A percentile compares a stretch with the other conserved stretches of the same genome.
phyloP scores from a whole-genome alignment of 2,329 filamentous ascomycete genomes.

The Alternaria rosae region DNA sequence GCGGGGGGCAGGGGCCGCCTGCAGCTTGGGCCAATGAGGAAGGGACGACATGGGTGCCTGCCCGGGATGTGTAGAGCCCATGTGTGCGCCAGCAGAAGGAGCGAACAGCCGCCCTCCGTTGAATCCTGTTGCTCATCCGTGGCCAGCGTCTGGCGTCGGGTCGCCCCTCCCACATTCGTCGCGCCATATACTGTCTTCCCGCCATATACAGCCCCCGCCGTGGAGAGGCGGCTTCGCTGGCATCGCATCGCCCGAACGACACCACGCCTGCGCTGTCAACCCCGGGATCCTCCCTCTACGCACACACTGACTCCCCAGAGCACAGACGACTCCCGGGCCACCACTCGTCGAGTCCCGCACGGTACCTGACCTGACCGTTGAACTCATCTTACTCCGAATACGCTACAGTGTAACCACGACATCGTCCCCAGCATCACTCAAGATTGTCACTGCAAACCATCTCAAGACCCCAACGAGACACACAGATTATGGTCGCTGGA shows the following conservation, averaged over 20 bases:
- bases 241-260: slow-evolving; percentile 14
- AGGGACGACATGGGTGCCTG: slow-evolving; percentile 13
- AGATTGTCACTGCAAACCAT: slow-evolving; percentile 10
- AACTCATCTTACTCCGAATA: slow-evolving; percentile 2
- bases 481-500: slow-evolving; percentile 7
- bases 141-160: slow-evolving; percentile 37
- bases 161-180: slow-evolving; percentile 37
- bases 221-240: slow-evolving; percentile 26
- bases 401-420: slow-evolving; percentile 25
- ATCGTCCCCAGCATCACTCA: slow-evolving; percentile 15
- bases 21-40: slow-evolving; percentile 22
- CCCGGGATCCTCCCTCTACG: neutral
- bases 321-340: neutral
- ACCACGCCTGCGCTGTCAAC: neutral
- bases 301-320: neutral
- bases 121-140: slow-evolving; percentile 34
- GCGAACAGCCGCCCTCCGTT: slow-evolving; percentile 42
- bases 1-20: slow-evolving; percentile 29
- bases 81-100: slow-evolving; percentile 29
- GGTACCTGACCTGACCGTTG: neutral
- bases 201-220: slow-evolving; percentile 37
- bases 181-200: slow-evolving; percentile 43
- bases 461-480: neutral
- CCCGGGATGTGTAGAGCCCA: slow-evolving; percentile 17
- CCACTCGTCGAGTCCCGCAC: neutral